phyloP scores from a whole-genome alignment of 2,329 filamentous ascomycete species.

The Lecanicillium sp. region DNA sequence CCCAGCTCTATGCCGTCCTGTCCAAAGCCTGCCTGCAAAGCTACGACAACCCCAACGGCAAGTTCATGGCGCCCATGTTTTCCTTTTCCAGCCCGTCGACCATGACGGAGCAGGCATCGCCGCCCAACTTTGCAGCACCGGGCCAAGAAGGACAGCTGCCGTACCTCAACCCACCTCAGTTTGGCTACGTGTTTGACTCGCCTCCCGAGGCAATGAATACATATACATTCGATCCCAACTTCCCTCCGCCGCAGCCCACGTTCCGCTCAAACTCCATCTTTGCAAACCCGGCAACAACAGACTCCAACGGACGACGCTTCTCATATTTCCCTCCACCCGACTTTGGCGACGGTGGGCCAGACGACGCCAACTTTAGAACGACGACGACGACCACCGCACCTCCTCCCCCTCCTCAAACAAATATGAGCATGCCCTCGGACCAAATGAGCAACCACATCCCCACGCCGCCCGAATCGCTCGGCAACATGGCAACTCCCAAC shows the following conservation, averaged over 20 bases:
- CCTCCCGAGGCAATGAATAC: constrained; percentile 43
- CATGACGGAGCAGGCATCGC: constrained; percentile 22
- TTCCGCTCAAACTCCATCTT: constrained; percentile 63
- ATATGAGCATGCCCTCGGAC: constrained; percentile 16
- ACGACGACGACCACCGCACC: too few relatives aligned
- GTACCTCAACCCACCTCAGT: constrained; percentile 43
- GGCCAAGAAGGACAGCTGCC: constrained; percentile 14
- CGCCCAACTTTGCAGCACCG: constrained; percentile 17
- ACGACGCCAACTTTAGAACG: constrained; percentile 15
- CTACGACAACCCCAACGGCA: constrained; percentile 50
- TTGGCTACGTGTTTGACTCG: constrained; percentile 51
- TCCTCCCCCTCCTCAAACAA: not conserved
- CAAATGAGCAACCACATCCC: constrained; percentile 27
- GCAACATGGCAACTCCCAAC: constrained; percentile 21
- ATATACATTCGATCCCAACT: constrained; percentile 34
- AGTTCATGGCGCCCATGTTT: constrained; percentile 10
- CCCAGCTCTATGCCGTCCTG: constrained; percentile 79
- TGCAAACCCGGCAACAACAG: constrained; percentile 45
- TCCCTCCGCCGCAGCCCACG: constrained; percentile 37
- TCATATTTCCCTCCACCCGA: constrained; percentile 60
- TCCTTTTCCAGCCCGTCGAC: constrained; percentile 27
- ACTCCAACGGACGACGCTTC: constrained; percentile 47
- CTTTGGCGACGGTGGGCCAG: constrained; percentile 24
- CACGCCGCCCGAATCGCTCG: constrained; percentile 36
- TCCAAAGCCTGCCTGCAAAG: constrained; percentile 80